Evolutionary conservation across 176 grass and related monocot species (phyloP).

Genomic region (Alloteropsis semialata): DNA sequence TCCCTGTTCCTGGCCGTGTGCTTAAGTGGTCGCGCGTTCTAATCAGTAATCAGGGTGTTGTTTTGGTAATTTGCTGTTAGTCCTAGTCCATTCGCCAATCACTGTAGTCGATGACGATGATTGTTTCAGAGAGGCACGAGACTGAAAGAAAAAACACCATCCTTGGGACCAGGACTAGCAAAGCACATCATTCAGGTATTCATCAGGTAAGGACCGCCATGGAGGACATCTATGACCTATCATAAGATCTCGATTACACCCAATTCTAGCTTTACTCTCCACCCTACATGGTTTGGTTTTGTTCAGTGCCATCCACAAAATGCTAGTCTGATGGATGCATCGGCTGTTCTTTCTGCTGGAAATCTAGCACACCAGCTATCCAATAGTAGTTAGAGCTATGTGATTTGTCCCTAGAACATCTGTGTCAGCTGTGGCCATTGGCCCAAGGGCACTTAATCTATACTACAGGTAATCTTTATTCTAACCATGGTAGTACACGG

Average conservation of each 20-base stretch:
- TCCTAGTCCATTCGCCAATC: background rate
- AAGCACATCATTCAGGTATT: background rate
- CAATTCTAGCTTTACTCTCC: too few relatives aligned
- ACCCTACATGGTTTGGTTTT: background rate
- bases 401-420: background rate
- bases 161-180: background rate
- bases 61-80: background rate
- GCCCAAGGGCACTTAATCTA: background rate
- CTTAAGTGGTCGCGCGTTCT: background rate
- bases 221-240: background rate
- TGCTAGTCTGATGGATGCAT: background rate
- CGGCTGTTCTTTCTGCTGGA: background rate
- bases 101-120: background rate
- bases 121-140: background rate
- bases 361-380: background rate
- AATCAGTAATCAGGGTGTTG: background rate
- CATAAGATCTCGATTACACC: background rate
- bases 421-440: background rate
- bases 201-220: constrained; percentile 9
- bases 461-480: background rate
- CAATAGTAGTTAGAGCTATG: background rate
- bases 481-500: background rate
- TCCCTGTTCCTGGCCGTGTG: background rate
- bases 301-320: background rate
- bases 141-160: background rate